Base-by-base conservation (phyloP, 768 basidiomycete species). In the Russula virescens region DNA sequence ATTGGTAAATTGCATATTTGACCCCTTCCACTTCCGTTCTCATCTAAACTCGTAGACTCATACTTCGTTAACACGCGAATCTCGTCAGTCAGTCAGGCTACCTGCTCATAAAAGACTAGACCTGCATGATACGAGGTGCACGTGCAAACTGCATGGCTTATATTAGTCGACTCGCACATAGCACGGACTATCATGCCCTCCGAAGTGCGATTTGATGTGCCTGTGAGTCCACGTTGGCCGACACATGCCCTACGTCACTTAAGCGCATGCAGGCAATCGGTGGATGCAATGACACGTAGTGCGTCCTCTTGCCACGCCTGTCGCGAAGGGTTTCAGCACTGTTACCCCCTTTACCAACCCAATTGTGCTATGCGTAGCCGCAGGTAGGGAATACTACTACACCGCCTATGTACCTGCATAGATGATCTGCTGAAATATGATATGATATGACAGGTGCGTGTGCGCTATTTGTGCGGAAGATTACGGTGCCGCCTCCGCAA, bases 141-240 rank as follows among this genome's bases (percentile, higher is more conserved):
- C 49, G 61, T 58, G 49, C 55, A 43, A 45, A 31, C 49, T 58
- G 61, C 55, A 23, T 52, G 55, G 42, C 31, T 7, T 13, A 25
- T 55, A 21, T 42, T 28, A 34, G 31, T 49, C 28, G 31, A 23
- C 60, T 34, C 38, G 13, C 13, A 40, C 34, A 31, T 42, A 49
- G 42, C 28, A 35, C 21, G 38, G 48, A n/a, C 38, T 50, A 26
- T 10, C 40, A 34, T 21, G 40, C 58, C 26, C 42, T 7, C 31
- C 35, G 31, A 23, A 11, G 21, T 51, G 31, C 31, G 19, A 43
- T 8, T 45, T 45, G 42, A 31, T 23, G 34, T 23, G 35, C 23
- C 38, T 31, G 40, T 43, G 21, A 9, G 5, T 45, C 9, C 4
- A 31, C 40, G 21, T 19, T n/a, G 13, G 42, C 31, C 31, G 58